phyloP scores from a whole-genome alignment of 768 basidiomycete genomes.

The Kwoniella europaea region DNA sequence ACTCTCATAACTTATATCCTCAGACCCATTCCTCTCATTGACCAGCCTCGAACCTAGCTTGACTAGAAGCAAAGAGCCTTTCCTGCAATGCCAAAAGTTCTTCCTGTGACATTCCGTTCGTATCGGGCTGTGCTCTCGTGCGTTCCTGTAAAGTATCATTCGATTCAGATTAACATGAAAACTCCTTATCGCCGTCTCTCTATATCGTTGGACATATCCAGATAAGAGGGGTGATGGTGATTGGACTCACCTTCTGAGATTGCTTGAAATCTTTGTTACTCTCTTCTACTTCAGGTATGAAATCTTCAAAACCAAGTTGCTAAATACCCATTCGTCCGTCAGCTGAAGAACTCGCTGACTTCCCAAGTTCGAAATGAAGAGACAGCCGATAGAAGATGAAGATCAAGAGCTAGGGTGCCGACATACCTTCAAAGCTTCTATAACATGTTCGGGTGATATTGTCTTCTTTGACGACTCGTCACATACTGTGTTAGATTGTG shows the following conservation, averaged over 20 bases:
- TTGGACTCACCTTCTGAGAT: slow-evolving; percentile 75
- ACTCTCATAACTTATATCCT: background rate
- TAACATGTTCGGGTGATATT: slow-evolving; percentile 96
- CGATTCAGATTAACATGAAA: no score
- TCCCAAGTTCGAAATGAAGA: background rate
- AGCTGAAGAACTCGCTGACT: slow-evolving; percentile 1
- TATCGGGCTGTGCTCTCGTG: slow-evolving; percentile 56
- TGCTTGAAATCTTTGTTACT: slow-evolving; percentile 96
- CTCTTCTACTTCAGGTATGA: slow-evolving; percentile 86
- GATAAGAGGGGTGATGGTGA: background rate
- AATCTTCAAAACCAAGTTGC: slow-evolving; percentile 91
- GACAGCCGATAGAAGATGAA: background rate
- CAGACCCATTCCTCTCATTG: slow-evolving; percentile 14
- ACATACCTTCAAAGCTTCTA: slow-evolving; percentile 82
- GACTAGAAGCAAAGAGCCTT: slow-evolving; percentile 87
- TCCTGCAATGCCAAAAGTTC: slow-evolving; percentile 87
- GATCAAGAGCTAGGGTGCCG: background rate
- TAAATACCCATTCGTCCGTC: slow-evolving; percentile 51
- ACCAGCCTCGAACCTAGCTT: slow-evolving; percentile 60
- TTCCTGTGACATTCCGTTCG: slow-evolving; percentile 88
- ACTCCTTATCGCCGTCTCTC: no score
- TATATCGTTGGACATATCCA: no score
- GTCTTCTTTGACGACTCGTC: slow-evolving; percentile 99
- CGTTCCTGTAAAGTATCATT: slow-evolving; percentile 41
- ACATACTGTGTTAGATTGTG: slow-evolving; percentile 96